Percentiles rank a stretch among this genome's conserved stretches.
Conservation (phyloP, 192 early-diverging fungal species). For the Mortierella antarctica region DNA sequence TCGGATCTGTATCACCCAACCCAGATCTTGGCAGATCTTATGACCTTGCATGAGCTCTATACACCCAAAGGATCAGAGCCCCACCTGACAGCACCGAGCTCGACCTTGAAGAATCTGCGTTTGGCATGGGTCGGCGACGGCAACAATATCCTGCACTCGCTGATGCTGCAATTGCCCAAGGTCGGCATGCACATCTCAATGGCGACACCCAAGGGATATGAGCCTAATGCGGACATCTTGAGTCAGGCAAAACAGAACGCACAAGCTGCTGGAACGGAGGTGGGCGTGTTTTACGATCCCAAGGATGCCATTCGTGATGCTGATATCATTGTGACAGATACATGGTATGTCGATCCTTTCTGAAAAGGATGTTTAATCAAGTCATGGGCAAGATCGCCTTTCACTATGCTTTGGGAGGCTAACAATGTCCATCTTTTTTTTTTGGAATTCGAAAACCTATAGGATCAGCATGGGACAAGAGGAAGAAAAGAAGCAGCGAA, state of each 20-base stretch:
- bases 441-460: not conserved
- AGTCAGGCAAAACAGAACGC: conserved; percentile 76
- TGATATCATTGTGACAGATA: conserved; percentile 96
- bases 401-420: not conserved
- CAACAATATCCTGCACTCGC: conserved; percentile 96
- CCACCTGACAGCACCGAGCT: conserved; percentile 60
- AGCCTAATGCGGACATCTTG: conserved; percentile 75
- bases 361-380: not conserved
- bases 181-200: conserved; percentile 84
- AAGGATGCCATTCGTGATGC: conserved; percentile 81
- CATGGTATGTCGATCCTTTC: conserved; percentile 71
- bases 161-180: conserved; percentile 90
- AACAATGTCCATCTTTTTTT: not conserved
- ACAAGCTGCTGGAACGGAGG: conserved; percentile 55
- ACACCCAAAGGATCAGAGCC: conserved; percentile 54
- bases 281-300: conserved; percentile 75
- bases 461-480: conserved; percentile 98
- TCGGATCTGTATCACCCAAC: conserved; percentile 96
- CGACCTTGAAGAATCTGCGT: conserved; percentile 73
- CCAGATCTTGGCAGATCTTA: conserved; percentile 95
- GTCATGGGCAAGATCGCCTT: not conserved
- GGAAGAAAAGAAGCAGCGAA: conserved; percentile 83
- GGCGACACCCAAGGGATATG: conserved; percentile 89
- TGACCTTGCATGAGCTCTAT: conserved; percentile 91
- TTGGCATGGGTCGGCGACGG: conserved; percentile 99